Base-by-base conservation (phyloP, 2,329 filamentous ascomycete genomes). In the Trichoderma sp. region DNA sequence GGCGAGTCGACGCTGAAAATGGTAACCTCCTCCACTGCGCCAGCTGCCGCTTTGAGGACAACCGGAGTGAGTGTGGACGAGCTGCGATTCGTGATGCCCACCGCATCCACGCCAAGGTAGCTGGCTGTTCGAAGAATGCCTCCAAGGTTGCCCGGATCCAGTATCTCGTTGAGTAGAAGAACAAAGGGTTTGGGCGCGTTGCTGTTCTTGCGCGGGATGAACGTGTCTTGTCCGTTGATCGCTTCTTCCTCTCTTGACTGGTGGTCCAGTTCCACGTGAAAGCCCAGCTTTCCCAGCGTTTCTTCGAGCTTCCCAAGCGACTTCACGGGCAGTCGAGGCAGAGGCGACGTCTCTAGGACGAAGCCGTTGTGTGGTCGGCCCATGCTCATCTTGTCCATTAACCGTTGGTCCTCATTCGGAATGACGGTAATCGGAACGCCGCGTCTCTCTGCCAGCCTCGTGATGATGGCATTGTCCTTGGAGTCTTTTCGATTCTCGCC, bases 81-180 rank as follows among this genome's bases (percentile, higher is more conserved):
- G 71, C 87, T 89, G 66, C 87, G 85, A 34, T 84, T 88, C 3
- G 92, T 91, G 63, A 96, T 87, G 2, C 88, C 87, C 21, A 99
- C 85, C 5, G 91, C 93, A 63, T 93, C 91, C 6, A 92, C 89
- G 24, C 94, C 94, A n/a, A 98, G 85, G 76, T 95, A 98, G 72
- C 92, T 90, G 2, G 93, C 92, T 6, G 92, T 92, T 43, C 95
- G 90, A 50, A 98, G 83, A 66, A 98, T 94, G 24, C 89, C 92
- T 48, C 95, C 95, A 0, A 98, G 80, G 73, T 99, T 99, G 28
- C 92, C 93, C 0, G 93, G 90, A 72, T 99, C 94, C 10, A 92
- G 79, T 44, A 96, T 88, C 62, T 89, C 85, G 70, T 95, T 89
- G 2, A 95, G 80, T 39, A 94, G 78, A 1, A 96, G 79, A 9